phyloP scores from a whole-genome alignment of 352 stramenopile species.

The Aphanomyces euteiches region DNA sequence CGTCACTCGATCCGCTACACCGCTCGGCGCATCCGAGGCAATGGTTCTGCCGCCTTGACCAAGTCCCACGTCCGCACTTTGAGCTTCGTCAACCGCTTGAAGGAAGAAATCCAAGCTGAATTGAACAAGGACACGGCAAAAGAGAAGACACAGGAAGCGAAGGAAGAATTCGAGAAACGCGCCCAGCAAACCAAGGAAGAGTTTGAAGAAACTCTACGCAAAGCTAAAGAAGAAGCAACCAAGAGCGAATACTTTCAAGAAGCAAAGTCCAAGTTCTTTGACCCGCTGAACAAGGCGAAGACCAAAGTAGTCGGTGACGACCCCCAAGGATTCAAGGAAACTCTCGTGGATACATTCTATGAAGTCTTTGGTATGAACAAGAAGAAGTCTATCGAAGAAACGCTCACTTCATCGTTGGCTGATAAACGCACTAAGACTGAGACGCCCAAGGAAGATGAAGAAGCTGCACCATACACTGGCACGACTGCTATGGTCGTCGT shows the following conservation, averaged over 20 bases:
- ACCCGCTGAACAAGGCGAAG: constrained; percentile 42
- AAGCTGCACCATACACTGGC: constrained; percentile 58
- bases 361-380: constrained; percentile 75
- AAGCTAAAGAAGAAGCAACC: constrained; percentile 43
- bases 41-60: background rate
- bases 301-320: constrained; percentile 67
- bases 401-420: constrained; percentile 51
- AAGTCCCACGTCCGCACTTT: constrained; percentile 38
- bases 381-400: constrained; percentile 70
- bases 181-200: constrained; percentile 34
- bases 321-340: constrained; percentile 35
- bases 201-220: constrained; percentile 36
- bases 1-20: constrained; percentile 7
- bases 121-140: constrained; percentile 68
- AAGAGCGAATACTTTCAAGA: constrained; percentile 38
- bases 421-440: constrained; percentile 37
- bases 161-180: constrained; percentile 32
- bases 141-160: constrained; percentile 46
- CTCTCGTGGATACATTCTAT: constrained; percentile 35
- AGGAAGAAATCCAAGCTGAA: constrained; percentile 76
- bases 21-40: background rate
- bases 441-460: constrained; percentile 36
- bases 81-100: constrained; percentile 73
- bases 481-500: constrained; percentile 78
- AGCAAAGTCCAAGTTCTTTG: constrained; percentile 61